phyloP scores from a whole-genome alignment of 805 yeast genomes.

The Nakazawaea wickerhamii region DNA sequence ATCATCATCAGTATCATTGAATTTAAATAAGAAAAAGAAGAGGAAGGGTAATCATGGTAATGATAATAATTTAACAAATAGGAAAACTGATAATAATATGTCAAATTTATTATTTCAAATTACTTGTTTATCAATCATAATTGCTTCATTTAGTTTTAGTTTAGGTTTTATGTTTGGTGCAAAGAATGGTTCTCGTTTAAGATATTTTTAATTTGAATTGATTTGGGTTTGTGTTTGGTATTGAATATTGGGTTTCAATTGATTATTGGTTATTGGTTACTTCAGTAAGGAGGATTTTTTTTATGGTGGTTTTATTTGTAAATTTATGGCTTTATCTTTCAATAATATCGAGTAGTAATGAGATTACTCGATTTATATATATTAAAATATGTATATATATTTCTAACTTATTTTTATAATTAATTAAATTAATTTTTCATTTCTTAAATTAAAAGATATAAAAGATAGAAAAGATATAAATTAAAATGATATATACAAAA shows the following conservation, averaged over 20 bases:
- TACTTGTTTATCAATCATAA: conserved; percentile 12
- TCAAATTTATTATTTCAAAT: conserved; percentile 11
- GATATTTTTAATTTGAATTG: neutral
- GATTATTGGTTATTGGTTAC: neutral
- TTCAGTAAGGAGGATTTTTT: too few species aligned
- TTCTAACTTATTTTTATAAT: too few species aligned
- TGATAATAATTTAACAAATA: neutral
- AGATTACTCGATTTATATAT: too few species aligned
- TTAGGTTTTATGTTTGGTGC: conserved; percentile 14
- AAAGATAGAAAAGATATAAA: too few species aligned
- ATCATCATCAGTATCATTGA: neutral
- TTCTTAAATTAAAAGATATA: too few species aligned
- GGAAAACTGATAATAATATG: neutral
- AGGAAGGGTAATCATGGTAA: too few species aligned
- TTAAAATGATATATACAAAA: too few species aligned
- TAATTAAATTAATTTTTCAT: too few species aligned
- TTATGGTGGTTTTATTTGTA: too few species aligned
- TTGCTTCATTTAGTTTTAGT: conserved; percentile 14
- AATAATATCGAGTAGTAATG: too few species aligned
- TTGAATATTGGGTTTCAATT: neutral
- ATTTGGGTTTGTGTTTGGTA: neutral
- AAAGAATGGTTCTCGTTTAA: conserved; percentile 1
- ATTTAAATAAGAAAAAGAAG: conserved; percentile 1
- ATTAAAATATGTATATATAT: too few species aligned
- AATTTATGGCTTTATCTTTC: too few species aligned